Evolutionary conservation across 768 basidiomycete genomes (phyloP).

Genomic region (Podaxis sp.): DNA sequence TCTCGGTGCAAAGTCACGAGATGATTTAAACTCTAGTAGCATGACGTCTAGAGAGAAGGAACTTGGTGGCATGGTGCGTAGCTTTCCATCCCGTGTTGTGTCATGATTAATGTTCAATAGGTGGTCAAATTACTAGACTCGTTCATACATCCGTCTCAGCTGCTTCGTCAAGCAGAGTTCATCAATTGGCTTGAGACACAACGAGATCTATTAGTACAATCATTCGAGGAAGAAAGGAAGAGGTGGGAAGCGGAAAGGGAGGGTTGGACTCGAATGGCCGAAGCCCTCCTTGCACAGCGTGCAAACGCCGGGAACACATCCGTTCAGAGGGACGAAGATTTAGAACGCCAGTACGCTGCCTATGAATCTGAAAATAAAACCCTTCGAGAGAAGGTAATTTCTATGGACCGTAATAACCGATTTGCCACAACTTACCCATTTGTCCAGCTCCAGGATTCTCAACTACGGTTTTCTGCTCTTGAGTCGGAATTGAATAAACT

Average conservation of each 20-base stretch:
- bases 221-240: conserved; percentile 52
- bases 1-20: conserved; percentile 5
- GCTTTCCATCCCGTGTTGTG: background rate
- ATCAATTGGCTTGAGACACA: conserved; percentile 55
- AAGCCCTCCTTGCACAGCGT: conserved; percentile 55
- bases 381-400: conserved; percentile 55
- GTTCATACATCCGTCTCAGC: conserved; percentile 35
- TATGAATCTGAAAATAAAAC: conserved; percentile 59
- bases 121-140: conserved; percentile 38
- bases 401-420: background rate
- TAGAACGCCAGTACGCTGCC: conserved; percentile 43
- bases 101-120: conserved; percentile 25
- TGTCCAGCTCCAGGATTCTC: conserved; percentile 53
- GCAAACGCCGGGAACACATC: conserved; percentile 28
- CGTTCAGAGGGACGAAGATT: conserved; percentile 44
- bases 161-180: conserved; percentile 56
- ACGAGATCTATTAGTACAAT: conserved; percentile 49
- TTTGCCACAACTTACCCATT: background rate
- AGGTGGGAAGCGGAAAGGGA: conserved; percentile 61
- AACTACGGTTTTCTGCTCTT: conserved; percentile 46
- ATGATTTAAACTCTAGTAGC: background rate
- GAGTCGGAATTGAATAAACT: conserved; percentile 64
- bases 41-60: conserved; percentile 42
- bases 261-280: conserved; percentile 62
- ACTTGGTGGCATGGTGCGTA: conserved; percentile 51